Percentiles rank a stretch among this genome's conserved stretches.
Evolutionary conservation across 176 grass and related monocot species (phyloP).

Genomic region (Ensete glaucum): DNA sequence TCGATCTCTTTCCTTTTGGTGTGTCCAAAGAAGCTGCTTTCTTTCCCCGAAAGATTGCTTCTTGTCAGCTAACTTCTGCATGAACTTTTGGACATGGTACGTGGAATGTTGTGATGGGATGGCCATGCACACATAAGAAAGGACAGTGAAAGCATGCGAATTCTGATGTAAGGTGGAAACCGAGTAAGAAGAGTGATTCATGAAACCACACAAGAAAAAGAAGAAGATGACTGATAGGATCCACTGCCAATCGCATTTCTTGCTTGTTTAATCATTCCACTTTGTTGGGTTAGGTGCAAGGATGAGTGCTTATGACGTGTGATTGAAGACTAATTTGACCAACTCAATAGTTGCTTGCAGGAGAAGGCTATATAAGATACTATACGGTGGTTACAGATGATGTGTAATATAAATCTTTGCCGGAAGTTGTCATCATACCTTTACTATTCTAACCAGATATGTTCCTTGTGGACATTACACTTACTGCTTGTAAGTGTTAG

Average conservation of each 20-base stretch:
- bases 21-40: not conserved
- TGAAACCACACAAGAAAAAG: not conserved
- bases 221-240: not conserved
- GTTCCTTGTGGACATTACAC: not conserved
- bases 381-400: not conserved
- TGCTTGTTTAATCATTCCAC: not conserved
- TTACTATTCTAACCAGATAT: not conserved
- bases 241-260: not conserved
- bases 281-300: not conserved
- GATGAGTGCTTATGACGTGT: slow-evolving; percentile 1
- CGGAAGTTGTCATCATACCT: not conserved
- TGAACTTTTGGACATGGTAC: not conserved
- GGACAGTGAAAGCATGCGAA: not conserved
- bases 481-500: not conserved
- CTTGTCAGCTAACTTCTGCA: not conserved
- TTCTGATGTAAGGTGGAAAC: not conserved
- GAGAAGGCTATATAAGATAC: not conserved
- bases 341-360: not conserved
- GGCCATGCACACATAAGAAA: not conserved
- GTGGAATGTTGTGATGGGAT: slow-evolving; percentile 7
- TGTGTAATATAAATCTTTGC: slow-evolving; percentile 1
- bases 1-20: not conserved
- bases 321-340: not conserved
- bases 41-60: not conserved
- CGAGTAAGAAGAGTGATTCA: not conserved